phyloP scores from a whole-genome alignment of 2,329 filamentous ascomycete genomes.

The Phaeophleospora eucalypticola region DNA sequence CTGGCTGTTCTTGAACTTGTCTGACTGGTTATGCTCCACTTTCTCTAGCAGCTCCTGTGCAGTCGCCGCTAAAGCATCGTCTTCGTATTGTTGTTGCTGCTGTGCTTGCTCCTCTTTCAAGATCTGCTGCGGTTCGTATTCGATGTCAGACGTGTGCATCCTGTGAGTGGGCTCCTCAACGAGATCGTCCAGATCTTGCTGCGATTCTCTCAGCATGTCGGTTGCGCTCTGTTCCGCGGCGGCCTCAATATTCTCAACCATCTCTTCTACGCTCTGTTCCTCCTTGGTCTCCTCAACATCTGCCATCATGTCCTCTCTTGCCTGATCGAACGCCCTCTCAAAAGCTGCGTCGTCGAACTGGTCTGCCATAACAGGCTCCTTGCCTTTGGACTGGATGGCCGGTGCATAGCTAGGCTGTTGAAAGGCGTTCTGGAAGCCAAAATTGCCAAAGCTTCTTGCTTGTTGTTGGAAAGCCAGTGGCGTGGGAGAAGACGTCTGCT shows the following conservation, averaged over 20 bases:
- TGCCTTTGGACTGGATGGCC: constrained; percentile 26
- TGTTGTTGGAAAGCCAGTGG: constrained; percentile 31
- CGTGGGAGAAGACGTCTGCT: constrained; percentile 25
- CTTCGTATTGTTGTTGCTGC: constrained; percentile 36
- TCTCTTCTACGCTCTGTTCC: constrained; percentile 10
- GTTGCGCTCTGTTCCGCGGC: constrained; percentile 16
- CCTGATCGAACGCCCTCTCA: constrained; percentile 51
- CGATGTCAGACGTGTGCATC: constrained; percentile 15
- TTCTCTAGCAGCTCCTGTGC: constrained; percentile 67
- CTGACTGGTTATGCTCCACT: constrained; percentile 62
- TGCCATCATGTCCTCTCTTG: constrained; percentile 38
- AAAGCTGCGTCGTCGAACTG: constrained; percentile 54
- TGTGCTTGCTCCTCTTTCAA: constrained; percentile 13
- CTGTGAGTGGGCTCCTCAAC: constrained; percentile 10
- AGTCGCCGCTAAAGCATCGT: constrained; percentile 67
- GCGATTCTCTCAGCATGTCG: constrained; percentile 18
- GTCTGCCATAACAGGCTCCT: constrained; percentile 34
- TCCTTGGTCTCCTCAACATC: constrained; percentile 16
- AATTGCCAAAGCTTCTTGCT: constrained; percentile 26
- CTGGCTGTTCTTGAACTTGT: constrained; percentile 73
- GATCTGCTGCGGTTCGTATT: constrained; percentile 10
- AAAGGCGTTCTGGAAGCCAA: constrained; percentile 27
- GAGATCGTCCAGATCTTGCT: constrained; percentile 15
- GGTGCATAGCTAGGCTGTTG: constrained; percentile 20
- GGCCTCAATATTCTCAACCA: constrained; percentile 19